phyloP scores from a whole-genome alignment of 192 early-diverging fungal genomes.

The Ambispora gerdemannii region DNA sequence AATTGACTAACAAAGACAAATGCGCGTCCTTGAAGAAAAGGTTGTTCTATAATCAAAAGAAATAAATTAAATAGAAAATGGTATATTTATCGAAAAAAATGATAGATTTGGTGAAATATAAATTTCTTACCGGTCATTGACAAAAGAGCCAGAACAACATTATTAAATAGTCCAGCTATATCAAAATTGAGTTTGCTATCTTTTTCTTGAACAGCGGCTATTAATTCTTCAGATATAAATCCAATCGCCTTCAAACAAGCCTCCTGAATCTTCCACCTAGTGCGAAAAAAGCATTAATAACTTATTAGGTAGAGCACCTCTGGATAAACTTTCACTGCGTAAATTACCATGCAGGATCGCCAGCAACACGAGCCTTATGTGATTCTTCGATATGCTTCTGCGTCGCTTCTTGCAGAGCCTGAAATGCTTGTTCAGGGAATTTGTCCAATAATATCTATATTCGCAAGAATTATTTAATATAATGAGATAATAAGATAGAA shows the following conservation, averaged over 20 bases:
- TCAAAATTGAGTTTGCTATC: conserved; percentile 54
- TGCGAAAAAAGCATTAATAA: neutral
- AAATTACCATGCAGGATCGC: conserved; percentile 53
- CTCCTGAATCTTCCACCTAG: conserved; percentile 83
- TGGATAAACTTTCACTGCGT: conserved; percentile 5
- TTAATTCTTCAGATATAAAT: conserved; percentile 54
- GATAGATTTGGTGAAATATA: neutral
- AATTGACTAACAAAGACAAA: conserved; percentile 85
- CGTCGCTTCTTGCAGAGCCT: conserved; percentile 52
- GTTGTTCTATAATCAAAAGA: conserved; percentile 48
- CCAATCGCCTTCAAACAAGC: conserved; percentile 79
- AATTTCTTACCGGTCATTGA: conserved; percentile 46
- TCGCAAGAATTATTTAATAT: too few species aligned
- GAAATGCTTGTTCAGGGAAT: conserved; percentile 50
- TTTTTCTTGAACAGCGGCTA: conserved; percentile 50
- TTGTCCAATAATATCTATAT: conserved; percentile 55
- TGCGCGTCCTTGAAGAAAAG: conserved; percentile 87
- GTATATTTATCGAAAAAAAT: neutral
- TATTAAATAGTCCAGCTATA: conserved; percentile 74
- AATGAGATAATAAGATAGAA: too few species aligned
- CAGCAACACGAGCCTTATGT: conserved; percentile 44
- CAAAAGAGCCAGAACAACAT: conserved; percentile 74
- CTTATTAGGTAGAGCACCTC: neutral
- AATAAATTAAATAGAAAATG: conserved; percentile 10
- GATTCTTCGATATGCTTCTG: conserved; percentile 54